Base-by-base conservation (phyloP, 257 asterid species). In the Solanum gracilifrons region DNA sequence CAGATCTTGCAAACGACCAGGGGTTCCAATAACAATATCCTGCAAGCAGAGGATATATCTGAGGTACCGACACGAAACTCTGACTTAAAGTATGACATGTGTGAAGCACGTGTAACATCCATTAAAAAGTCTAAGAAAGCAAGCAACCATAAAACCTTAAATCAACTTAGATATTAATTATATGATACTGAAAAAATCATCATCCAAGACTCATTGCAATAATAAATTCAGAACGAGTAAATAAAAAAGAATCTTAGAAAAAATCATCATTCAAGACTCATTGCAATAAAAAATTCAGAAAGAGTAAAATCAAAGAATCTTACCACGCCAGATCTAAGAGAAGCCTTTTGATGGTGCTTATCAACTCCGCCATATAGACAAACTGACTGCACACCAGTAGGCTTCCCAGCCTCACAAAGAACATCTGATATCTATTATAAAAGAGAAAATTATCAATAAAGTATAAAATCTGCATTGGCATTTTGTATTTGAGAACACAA, bases 11-110 rank as follows among this genome's bases (percentile, higher is more conserved):
- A 97, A 88, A 82, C 99, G 99, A 16, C 99, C 99, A 60, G 99
- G 99, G 33, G 99, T 96, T 87, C 99, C 99, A 89, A 97, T 96
- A 79, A 97, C 99, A 91, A 97, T 92, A 87, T 97, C 99, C 99
- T 97, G 94, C 43, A 51, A 46, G 87, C 46, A 73, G 58, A 41
- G 87, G 83, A 85, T 18, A 55, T 69, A 85, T 64, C 51, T 39
- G 58, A 88, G 79, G 33, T 48, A 31, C 51, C 21, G 29, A 29
- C 37, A 35, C 41, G 36, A 18, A 74, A 60, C 77, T 86, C 82
- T 37, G 85, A 21, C 25, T 82, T 2, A 36, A 46, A 64, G 60
- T 3, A 39, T 23, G 20, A 8, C 13, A 76, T 25, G 29, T 33
- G 36, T 31, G 60, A 29, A 69, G 27, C 10, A 29, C 20, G 33